phyloP scores from a whole-genome alignment of 306 rosid species.

The Malus asiatica region DNA sequence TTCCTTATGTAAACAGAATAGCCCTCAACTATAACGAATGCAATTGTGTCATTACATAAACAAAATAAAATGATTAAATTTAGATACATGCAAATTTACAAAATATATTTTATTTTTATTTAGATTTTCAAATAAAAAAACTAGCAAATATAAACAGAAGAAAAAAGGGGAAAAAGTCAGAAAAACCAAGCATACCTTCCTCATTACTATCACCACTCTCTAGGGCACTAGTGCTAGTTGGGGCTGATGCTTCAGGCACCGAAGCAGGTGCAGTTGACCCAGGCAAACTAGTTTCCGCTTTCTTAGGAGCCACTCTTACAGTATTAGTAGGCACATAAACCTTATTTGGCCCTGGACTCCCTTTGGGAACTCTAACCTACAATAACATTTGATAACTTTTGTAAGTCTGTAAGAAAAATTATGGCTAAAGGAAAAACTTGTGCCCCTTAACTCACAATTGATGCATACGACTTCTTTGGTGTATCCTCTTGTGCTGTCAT shows the following conservation, averaged over 20 bases:
- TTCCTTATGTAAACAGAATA: conserved; percentile 58
- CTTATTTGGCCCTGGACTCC: conserved; percentile 37
- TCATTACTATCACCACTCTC: conserved; percentile 39
- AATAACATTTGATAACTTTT: conserved; percentile 23
- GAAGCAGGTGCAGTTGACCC: conserved; percentile 29
- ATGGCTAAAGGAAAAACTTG: conserved; percentile 10
- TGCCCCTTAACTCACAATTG: conserved; percentile 45
- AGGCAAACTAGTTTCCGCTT: conserved; percentile 26
- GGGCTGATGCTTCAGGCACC: conserved; percentile 38
- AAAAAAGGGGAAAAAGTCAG: not conserved
- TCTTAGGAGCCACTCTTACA: conserved; percentile 29
- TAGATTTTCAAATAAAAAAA: not conserved
- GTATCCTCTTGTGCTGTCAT: conserved; percentile 37
- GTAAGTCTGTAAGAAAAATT: conserved; percentile 11
- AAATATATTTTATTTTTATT: not conserved
- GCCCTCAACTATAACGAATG: conserved; percentile 45
- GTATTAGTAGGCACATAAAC: conserved; percentile 54
- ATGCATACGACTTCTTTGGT: conserved; percentile 73
- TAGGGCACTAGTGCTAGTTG: conserved; percentile 22
- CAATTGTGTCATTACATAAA: conserved; percentile 17
- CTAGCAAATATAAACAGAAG: not conserved
- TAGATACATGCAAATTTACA: not conserved
- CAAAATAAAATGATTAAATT: not conserved
- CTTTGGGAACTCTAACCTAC: conserved; percentile 60
- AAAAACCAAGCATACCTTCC: conserved; percentile 38